phyloP scores from a whole-genome alignment of 371 early-diverging fungal genomes.

The Coemansia sp. region DNA sequence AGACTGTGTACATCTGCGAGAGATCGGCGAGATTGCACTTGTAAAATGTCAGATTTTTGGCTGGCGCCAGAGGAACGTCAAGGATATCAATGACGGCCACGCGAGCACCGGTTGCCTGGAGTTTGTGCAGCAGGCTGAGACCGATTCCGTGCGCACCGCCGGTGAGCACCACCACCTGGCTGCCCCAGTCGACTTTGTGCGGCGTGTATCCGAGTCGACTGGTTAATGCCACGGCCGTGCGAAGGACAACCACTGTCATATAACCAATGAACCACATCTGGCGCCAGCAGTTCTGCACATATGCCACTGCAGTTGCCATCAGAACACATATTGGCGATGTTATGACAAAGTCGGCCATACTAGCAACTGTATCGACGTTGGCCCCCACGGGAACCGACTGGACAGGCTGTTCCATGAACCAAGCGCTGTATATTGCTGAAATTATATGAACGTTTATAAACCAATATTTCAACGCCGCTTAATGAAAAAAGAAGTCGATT shows the following conservation, averaged over 20 bases:
- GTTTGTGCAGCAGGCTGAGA: constrained; percentile 17
- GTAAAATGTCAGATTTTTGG: constrained; percentile 14
- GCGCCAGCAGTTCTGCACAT: neutral
- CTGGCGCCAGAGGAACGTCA: constrained; percentile 8
- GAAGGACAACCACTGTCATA: neutral
- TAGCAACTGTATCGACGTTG: constrained; percentile 32
- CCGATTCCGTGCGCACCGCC: constrained; percentile 49
- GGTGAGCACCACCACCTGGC: constrained; percentile 39
- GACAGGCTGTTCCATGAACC: neutral
- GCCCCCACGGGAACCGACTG: constrained; percentile 14
- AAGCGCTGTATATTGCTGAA: neutral
- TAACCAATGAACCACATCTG: constrained; percentile 13
- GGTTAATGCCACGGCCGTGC: neutral
- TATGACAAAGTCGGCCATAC: neutral
- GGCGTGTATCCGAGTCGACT: neutral
- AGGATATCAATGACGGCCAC: constrained; percentile 39
- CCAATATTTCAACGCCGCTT: neutral
- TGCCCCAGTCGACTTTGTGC: constrained; percentile 21
- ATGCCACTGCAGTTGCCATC: constrained; percentile 7
- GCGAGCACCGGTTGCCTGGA: constrained; percentile 15
- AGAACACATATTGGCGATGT: constrained; percentile 14
- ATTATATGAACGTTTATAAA: neutral
- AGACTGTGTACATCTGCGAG: constrained; percentile 3
- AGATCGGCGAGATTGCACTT: constrained; percentile 30
- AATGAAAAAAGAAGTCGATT: neutral